Evolutionary conservation across 306 rosid species (phyloP), one percentile per base, ranked within the genome.

Genomic region (Argentina anserina): DNA sequence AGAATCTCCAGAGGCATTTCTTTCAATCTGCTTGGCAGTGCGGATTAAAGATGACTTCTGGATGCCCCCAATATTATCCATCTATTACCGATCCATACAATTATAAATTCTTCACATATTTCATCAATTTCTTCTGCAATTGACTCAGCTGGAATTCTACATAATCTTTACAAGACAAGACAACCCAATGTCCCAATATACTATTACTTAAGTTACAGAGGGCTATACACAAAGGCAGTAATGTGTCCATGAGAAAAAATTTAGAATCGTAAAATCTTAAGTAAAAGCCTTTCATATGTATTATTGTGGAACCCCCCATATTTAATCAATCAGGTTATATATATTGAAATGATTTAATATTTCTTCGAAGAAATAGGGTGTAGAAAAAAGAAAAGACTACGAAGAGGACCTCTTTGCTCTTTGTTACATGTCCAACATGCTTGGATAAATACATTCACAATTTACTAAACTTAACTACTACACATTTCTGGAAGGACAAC

Each of bases 1-100:
- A 73, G 67, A 55, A 43, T 69, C 45, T 23, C 45, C 34, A 33
- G n/a, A 69, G 10, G 73, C 60, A 12, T 42, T 70, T 49, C 56
- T 7, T 20, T 49, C 23, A 10, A 49, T 47, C 23, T 5, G 53
- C 53, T 47, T 3, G n/a, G 53, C 11, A 49, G 23, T 49, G 25
- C 20, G 55, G 23, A 49, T 33, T 49, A 49, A 47, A 18, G 11
- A 17, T 20, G 55, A 18, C 50, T 49, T 49, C 55, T 49, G 55
- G 25, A 49, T 2, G 20, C 10, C 25, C 25, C 37, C 63, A n/a
- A 20, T n/a, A n/a, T 33, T 4, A 49, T n/a, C 73, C 62, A 0
- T 13, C 49, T 3, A 23, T 12, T 11, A 58, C 63, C 63, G 26
- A 26, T 58, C 8, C 15, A 26, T 25, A 28, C 60, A 14, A 69